phyloP scores from a whole-genome alignment of 2,329 filamentous ascomycete species.

The Dothistroma septosporum region DNA sequence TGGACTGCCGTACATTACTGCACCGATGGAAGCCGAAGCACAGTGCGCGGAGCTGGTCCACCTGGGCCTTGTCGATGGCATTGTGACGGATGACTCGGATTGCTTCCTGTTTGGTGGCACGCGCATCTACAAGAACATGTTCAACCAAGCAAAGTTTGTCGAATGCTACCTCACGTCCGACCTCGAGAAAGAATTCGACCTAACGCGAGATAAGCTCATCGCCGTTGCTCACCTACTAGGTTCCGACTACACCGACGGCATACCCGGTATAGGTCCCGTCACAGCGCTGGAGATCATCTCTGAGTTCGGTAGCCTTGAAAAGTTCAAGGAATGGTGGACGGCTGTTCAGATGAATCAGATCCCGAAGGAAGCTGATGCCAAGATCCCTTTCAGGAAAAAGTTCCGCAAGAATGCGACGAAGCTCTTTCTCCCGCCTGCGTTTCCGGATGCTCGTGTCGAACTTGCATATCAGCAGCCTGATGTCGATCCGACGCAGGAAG shows the following conservation, averaged over 20 bases:
- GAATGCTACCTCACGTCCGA: constrained; percentile 87
- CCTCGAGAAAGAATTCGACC: constrained; percentile 81
- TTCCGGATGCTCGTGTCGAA: constrained; percentile 73
- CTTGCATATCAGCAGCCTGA: constrained; percentile 82
- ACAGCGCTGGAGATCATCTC: constrained; percentile 91
- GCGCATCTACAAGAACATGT: constrained; percentile 98
- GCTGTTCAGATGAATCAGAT: constrained; percentile 67
- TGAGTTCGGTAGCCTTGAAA: constrained; percentile 72
- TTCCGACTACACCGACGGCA: constrained; percentile 90
- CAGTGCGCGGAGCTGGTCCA: constrained; percentile 89
- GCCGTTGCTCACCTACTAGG: constrained; percentile 85
- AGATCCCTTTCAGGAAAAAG: constrained; percentile 70
- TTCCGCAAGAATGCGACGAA: constrained; percentile 82
- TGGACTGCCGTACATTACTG: constrained; percentile 92
- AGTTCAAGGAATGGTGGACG: constrained; percentile 85
- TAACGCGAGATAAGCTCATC: constrained; percentile 83
- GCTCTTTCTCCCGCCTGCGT: constrained; percentile 75
- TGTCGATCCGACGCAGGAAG: constrained; percentile 72
- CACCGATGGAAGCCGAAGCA: constrained; percentile 97
- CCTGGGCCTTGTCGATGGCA: constrained; percentile 87
- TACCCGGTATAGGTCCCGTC: constrained; percentile 86
- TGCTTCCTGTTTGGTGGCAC: constrained; percentile 96
- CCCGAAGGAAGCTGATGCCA: constrained; percentile 53
- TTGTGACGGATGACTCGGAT: constrained; percentile 96
- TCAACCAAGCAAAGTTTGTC: constrained; percentile 96